These are phyloP conservation scores for Dunaliella sp. DNA, from an alignment of 139 green algal genomes.

Conservation along the genomic window DNA sequence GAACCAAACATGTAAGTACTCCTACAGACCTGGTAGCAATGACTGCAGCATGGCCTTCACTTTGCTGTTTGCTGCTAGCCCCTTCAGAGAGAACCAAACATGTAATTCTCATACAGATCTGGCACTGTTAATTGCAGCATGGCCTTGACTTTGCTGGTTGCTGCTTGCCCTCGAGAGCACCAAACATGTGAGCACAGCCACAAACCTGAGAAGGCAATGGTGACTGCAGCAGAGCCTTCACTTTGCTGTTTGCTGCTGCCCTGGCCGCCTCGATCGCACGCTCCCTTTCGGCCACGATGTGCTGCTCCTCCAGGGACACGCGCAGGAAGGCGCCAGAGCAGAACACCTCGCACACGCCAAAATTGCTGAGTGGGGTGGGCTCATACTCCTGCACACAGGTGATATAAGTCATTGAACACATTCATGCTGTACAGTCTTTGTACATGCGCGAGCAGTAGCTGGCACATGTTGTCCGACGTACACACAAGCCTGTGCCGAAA, in stretches of 20 bases:
- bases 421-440: too few species aligned
- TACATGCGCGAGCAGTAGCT: too few species aligned
- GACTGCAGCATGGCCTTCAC: constrained; percentile 29
- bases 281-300: neutral
- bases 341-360: constrained; percentile 27
- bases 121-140: constrained; percentile 16
- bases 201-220: neutral
- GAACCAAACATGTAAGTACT: too few species aligned
- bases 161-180: too few species aligned
- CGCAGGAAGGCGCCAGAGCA: constrained; percentile 28
- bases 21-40: neutral
- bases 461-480: too few species aligned
- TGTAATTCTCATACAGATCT: too few species aligned
- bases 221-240: constrained; percentile 29
- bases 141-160: too few species aligned
- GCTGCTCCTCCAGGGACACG: constrained; percentile 6
- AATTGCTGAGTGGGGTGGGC: neutral
- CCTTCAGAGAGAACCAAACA: too few species aligned
- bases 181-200: too few species aligned
- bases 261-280: neutral
- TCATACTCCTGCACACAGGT: neutral
- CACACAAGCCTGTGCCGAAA: too few species aligned
- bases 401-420: too few species aligned
- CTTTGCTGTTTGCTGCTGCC: constrained; percentile 19
- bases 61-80: too few species aligned